Evolutionary conservation across 129 eudicot genomes (phyloP).

Genomic region (Heracleum sosnowskyi): DNA sequence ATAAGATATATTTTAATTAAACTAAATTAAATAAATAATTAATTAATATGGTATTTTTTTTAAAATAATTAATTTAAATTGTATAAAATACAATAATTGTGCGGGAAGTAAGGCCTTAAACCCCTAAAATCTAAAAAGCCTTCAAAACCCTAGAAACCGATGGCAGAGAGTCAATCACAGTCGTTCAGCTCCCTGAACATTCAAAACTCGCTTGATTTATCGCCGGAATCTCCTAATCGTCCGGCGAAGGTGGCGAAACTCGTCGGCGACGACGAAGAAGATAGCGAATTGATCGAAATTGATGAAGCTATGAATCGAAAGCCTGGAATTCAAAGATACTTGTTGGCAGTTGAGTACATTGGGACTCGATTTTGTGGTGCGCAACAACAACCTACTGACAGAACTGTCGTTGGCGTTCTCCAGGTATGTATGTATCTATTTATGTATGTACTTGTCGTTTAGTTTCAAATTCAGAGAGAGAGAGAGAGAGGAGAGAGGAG

Average conservation of each 20-base stretch:
- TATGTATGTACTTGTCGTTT: neutral
- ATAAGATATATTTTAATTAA: no score
- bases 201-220: constrained; percentile 26
- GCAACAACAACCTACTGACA: constrained; percentile 61
- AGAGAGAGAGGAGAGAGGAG: neutral
- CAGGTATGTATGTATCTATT: constrained; percentile 31
- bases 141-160: constrained; percentile 2
- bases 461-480: neutral
- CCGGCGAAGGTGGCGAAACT: constrained; percentile 43
- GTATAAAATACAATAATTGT: neutral
- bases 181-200: constrained; percentile 10
- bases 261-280: constrained; percentile 25
- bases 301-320: constrained; percentile 35
- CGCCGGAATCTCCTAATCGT: constrained; percentile 43
- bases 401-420: constrained; percentile 90
- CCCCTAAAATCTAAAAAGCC: neutral
- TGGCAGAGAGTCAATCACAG: constrained; percentile 30
- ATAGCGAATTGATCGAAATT: neutral
- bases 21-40: no score
- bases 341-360: constrained; percentile 79
- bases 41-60: no score
- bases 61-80: no score
- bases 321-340: constrained; percentile 63
- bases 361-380: constrained; percentile 90
- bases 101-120: neutral